Base-by-base conservation (phyloP, 2,329 filamentous ascomycete genomes). In the Xylaria sp. region DNA sequence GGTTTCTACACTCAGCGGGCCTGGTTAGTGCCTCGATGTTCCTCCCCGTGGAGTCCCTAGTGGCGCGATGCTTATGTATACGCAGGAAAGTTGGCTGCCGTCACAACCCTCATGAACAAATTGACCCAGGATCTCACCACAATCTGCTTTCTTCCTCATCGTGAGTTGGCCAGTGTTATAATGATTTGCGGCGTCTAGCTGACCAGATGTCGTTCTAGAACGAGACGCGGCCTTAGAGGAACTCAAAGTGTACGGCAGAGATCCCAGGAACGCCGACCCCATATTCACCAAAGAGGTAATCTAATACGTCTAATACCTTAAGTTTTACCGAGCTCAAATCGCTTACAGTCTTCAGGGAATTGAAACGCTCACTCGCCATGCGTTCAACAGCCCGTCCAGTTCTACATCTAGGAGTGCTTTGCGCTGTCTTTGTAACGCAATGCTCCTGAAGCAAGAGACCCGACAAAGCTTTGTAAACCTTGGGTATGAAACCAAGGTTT, bases 361-460 rank as follows among this genome's bases (percentile, higher is more conserved):
- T 45, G 78, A 82, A 54, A 88, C 85, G 42, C 78, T 97, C 40
- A 80, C 85, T 24, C 81, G 77, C 47, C 87, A 93, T 77, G 89
- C 88, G 3, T 90, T 96, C 64, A 81, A 90, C 45, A 84, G 81
- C 57, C 75, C 80, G 21, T 85, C 83, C 2, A 75, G 76, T 24
- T 80, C 80, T 7, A 85, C 87, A 1, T 88, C 89, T 2, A 85
- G 87, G 52, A 90, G 92, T 67, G 92, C 86, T 1, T 76, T 96
- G 38, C 84, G 91, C 64, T 92, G 91, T 63, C 74, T 97, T 44
- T 92, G 91, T 63, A 97, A 97, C 72, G 86, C 91, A 7, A 76
- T 97, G 66, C 78, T 95, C 0, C 80, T 95, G 17, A 79, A 86
- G 57, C 76, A 83, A 8, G 77, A 82, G 39, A 87, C 88, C 39